These are phyloP conservation scores for Talaromyces liani DNA, from an alignment of 495 filamentous ascomycete genomes.

Conservation along the genomic window DNA sequence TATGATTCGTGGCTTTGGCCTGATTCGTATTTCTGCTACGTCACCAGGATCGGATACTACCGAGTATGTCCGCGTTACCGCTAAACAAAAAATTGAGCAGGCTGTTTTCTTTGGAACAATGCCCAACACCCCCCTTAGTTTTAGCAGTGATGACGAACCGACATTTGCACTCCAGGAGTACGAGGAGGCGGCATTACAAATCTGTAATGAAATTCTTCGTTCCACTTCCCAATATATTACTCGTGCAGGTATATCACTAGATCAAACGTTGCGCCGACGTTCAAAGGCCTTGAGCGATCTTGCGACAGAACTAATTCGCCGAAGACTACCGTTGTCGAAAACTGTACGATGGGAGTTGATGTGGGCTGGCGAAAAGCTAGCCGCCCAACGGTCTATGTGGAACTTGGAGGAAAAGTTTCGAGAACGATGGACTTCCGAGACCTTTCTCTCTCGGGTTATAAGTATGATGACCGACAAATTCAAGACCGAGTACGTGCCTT, in stretches of 20 bases:
- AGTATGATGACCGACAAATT: slow-evolving; percentile 61
- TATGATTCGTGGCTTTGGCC: slow-evolving; percentile 70
- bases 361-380: slow-evolving; percentile 85
- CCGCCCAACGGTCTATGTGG: slow-evolving; percentile 79
- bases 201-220: slow-evolving; percentile 75
- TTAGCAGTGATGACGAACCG: slow-evolving; percentile 54
- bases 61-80: slow-evolving; percentile 47
- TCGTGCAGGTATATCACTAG: slow-evolving; percentile 62
- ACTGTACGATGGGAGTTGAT: slow-evolving; percentile 62
- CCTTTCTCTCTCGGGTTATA: slow-evolving; percentile 61
- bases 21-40: slow-evolving; percentile 57
- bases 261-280: slow-evolving; percentile 67
- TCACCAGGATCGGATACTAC: slow-evolving; percentile 18
- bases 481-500: slow-evolving; percentile 47
- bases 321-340: slow-evolving; percentile 50
- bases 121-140: slow-evolving; percentile 71
- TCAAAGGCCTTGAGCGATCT: slow-evolving; percentile 64
- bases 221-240: slow-evolving; percentile 68
- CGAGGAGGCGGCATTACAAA: slow-evolving; percentile 64
- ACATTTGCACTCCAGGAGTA: slow-evolving; percentile 62
- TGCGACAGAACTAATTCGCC: slow-evolving; percentile 52
- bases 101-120: slow-evolving; percentile 85
- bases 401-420: slow-evolving; percentile 57
- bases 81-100: slow-evolving; percentile 85
- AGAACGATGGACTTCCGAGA: slow-evolving; percentile 32